These are phyloP conservation scores for Smallanthus sonchifolius DNA, from an alignment of 129 eudicot genomes.

Conservation along the genomic window DNA sequence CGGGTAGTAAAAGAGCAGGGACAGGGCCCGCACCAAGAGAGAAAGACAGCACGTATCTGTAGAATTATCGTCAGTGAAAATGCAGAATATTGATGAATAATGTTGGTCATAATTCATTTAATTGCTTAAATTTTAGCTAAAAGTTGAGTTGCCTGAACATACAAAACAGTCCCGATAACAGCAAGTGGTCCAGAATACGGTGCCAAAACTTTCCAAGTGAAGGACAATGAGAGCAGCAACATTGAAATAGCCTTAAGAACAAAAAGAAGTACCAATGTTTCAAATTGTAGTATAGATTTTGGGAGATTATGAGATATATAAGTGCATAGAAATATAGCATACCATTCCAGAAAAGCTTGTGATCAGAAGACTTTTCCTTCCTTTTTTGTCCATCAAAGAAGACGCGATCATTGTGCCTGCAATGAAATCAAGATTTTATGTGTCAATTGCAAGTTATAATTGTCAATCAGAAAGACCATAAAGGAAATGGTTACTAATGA, in stretches of 20 bases:
- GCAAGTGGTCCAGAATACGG: constrained; percentile 93
- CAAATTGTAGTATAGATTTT: background rate
- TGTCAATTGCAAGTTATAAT: background rate
- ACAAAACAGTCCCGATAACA: constrained; percentile 86
- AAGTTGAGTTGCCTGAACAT: constrained; percentile 25
- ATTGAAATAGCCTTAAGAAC: constrained; percentile 72
- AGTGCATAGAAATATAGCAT: constrained; percentile 9
- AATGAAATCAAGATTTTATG: background rate
- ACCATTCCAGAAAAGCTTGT: constrained; percentile 92
- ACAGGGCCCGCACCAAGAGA: constrained; percentile 99
- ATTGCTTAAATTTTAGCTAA: background rate
- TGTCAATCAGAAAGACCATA: background rate
- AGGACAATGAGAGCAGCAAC: constrained; percentile 81
- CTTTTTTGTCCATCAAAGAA: constrained; percentile 83
- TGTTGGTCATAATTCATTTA: background rate
- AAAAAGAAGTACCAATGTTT: background rate
- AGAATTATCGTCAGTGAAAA: constrained; percentile 2
- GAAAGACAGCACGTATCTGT: constrained; percentile 78
- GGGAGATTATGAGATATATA: constrained; percentile 2
- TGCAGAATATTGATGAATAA: background rate
- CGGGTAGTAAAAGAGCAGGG: constrained; percentile 92
- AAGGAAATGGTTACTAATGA: constrained; percentile 24
- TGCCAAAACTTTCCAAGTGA: constrained; percentile 76
- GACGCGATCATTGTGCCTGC: constrained; percentile 82
- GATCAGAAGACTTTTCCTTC: constrained; percentile 85